Evolutionary conservation across 345 rosid species (phyloP).

Genomic region (Nephelium lappaceum): DNA sequence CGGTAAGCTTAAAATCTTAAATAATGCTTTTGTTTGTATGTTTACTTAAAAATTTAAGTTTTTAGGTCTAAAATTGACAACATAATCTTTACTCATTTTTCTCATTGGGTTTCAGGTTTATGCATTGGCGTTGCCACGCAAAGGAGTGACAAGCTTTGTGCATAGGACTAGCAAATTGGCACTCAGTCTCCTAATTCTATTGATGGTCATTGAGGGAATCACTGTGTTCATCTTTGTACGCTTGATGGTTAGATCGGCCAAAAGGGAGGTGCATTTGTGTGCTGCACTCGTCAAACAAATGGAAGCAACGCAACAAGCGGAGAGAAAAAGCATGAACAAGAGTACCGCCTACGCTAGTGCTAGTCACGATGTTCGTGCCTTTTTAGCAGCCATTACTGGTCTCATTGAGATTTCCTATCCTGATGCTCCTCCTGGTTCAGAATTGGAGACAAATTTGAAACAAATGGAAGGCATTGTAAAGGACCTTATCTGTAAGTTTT

Average conservation of each 20-base stretch:
- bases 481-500: conserved; percentile 58
- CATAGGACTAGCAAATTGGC: conserved; percentile 26
- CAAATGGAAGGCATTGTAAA: conserved; percentile 52
- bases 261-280: conserved; percentile 51
- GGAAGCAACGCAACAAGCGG: conserved; percentile 81
- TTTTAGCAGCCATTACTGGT: conserved; percentile 64
- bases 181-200: conserved; percentile 32
- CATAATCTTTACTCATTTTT: not conserved
- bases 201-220: conserved; percentile 27
- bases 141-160: conserved; percentile 27
- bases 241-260: conserved; percentile 41
- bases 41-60: too few species aligned
- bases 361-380: conserved; percentile 76
- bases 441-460: conserved; percentile 41
- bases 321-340: conserved; percentile 77
- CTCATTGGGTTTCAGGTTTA: conserved; percentile 49
- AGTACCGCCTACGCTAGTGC: conserved; percentile 70
- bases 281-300: conserved; percentile 61
- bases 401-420: conserved; percentile 47
- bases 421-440: conserved; percentile 46
- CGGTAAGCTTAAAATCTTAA: conserved; percentile 27
- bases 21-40: not conserved
- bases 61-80: not conserved
- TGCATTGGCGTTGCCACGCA: conserved; percentile 45
- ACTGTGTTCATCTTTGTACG: conserved; percentile 34